Evolutionary conservation across 148 eudicot genomes (phyloP).

Genomic region (Rheum nobile): DNA sequence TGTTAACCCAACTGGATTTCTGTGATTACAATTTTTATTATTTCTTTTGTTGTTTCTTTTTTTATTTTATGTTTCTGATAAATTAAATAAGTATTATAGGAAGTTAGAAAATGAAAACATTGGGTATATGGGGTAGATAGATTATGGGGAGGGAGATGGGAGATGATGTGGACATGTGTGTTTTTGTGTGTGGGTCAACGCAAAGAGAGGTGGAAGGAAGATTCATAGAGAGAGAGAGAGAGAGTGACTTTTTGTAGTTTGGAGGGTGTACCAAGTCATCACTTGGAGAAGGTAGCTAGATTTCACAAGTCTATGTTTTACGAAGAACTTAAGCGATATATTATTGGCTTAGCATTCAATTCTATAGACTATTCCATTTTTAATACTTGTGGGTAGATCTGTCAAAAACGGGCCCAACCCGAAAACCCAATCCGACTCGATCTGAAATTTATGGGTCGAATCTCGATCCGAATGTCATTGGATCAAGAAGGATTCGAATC

Average conservation of each 20-base stretch:
- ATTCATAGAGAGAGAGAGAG: slow-evolving; percentile 4
- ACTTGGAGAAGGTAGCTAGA: background rate
- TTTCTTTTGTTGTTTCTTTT: background rate
- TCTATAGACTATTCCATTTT: background rate
- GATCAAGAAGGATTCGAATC: too few relatives aligned
- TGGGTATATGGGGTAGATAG: background rate
- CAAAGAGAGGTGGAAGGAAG: slow-evolving; percentile 1
- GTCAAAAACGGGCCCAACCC: too few relatives aligned
- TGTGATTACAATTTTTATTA: too few relatives aligned
- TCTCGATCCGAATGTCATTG: too few relatives aligned
- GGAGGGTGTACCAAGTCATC: background rate
- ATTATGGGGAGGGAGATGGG: background rate
- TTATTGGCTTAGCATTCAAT: background rate
- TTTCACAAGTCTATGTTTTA: background rate
- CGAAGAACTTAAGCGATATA: background rate
- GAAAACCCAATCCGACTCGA: too few relatives aligned
- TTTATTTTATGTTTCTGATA: background rate
- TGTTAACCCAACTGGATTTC: background rate
- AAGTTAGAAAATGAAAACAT: background rate
- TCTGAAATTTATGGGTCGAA: too few relatives aligned
- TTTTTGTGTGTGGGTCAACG: background rate
- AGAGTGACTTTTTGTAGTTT: slow-evolving; percentile 3
- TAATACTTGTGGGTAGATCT: background rate
- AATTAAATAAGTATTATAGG: background rate
- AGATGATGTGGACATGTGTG: slow-evolving; percentile 4